A percentile compares a stretch with the other conserved stretches of the same genome.
Conservation (phyloP, 257 asterid genomes). For the Datura wrightii region DNA sequence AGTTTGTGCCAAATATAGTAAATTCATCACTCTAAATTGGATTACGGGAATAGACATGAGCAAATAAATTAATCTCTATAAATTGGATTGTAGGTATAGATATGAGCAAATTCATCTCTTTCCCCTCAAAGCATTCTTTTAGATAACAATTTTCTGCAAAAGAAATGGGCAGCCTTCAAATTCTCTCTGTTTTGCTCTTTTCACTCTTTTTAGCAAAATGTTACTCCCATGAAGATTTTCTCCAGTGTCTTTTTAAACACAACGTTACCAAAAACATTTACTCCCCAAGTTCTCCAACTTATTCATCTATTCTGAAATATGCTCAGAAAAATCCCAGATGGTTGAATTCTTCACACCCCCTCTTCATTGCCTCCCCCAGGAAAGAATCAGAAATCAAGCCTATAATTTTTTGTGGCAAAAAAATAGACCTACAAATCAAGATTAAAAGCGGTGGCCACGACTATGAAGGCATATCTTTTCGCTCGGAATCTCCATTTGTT, state of each 20-base stretch:
- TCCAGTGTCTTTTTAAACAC: not conserved
- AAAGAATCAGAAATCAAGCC: conserved; percentile 1
- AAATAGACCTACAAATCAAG: not conserved
- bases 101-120: not conserved
- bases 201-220: conserved; percentile 7
- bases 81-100: not conserved
- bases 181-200: not conserved
- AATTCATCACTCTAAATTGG: too few species aligned
- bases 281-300: not conserved
- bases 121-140: not conserved
- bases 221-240: not conserved
- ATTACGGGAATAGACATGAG: too few species aligned
- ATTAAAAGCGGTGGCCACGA: conserved; percentile 5
- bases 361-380: not conserved
- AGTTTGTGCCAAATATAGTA: too few species aligned
- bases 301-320: conserved; percentile 15
- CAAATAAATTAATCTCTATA: not conserved
- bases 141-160: not conserved
- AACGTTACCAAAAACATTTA: not conserved
- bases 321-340: not conserved
- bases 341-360: not conserved
- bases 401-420: not conserved
- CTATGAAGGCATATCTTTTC: conserved; percentile 12
- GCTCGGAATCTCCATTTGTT: not conserved
- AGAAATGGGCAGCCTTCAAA: not conserved